Percentiles rank a stretch among this genome's conserved stretches.
Conservation (phyloP, 2,329 filamentous ascomycete genomes). For the Aspergillus japonicus region DNA sequence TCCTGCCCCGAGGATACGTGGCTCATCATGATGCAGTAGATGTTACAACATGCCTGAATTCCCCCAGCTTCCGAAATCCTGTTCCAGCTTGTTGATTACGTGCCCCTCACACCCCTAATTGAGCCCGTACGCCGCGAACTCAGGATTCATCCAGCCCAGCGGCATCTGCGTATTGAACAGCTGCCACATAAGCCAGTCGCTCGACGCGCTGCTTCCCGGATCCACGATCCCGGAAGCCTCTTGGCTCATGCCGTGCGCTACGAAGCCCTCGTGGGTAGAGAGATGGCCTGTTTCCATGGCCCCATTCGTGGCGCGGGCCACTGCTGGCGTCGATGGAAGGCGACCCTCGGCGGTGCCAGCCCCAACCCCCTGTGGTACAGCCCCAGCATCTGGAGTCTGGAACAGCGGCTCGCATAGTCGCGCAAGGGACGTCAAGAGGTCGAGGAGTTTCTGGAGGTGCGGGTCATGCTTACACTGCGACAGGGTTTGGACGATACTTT, state of each 20-base stretch:
- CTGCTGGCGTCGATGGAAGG: not conserved
- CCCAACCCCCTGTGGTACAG: not conserved
- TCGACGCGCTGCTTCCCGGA: conserved; percentile 3
- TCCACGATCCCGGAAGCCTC: not conserved
- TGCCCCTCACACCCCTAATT: too few relatives aligned
- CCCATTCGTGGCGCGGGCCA: not conserved
- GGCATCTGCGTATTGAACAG: conserved; percentile 24
- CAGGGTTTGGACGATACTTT: conserved; percentile 17
- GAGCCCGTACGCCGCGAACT: not conserved
- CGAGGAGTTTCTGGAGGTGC: conserved; percentile 19
- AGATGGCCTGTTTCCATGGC: not conserved
- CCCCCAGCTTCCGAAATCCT: too few relatives aligned
- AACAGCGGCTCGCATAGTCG: conserved; percentile 7
- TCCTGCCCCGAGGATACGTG: too few relatives aligned
- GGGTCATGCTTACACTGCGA: conserved; percentile 20
- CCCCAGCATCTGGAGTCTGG: not conserved
- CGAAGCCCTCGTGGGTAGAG: not conserved
- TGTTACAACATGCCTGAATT: too few relatives aligned
- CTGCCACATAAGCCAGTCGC: conserved; percentile 24
- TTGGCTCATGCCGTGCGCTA: not conserved
- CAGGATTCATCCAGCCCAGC: conserved; percentile 12
- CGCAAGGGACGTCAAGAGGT: conserved; percentile 17
- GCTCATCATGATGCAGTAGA: too few relatives aligned
- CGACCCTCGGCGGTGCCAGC: not conserved
- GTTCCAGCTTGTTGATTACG: too few relatives aligned